These are phyloP conservation scores for Chlamydomonas sp. DNA, from an alignment of 139 green algal genomes.

Conservation along the genomic window DNA sequence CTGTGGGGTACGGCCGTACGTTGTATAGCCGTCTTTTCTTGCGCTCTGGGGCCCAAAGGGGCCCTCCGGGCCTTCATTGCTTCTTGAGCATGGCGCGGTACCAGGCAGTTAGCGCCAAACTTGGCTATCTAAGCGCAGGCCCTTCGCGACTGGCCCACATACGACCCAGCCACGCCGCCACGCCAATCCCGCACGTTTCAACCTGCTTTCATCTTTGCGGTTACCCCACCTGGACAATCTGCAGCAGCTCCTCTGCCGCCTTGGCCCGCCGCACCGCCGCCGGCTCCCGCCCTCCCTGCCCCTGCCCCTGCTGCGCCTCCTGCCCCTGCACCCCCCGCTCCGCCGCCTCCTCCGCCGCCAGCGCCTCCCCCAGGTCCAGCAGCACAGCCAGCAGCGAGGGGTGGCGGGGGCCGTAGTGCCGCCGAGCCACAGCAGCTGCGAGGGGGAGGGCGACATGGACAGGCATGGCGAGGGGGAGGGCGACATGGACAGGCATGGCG, in stretches of 20 bases:
- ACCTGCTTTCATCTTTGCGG: too few species aligned
- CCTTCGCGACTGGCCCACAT: not conserved
- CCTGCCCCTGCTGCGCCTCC: not conserved
- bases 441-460: not conserved
- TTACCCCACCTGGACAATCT: constrained; percentile 7
- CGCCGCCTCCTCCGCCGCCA: not conserved
- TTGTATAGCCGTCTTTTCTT: not conserved
- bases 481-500: not conserved
- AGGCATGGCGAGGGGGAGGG: not conserved
- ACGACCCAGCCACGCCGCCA: not conserved
- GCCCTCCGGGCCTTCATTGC: not conserved
- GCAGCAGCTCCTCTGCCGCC: constrained; percentile 15
- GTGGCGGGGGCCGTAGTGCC: constrained; percentile 33
- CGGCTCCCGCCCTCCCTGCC: not conserved
- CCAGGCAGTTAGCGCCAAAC: not conserved
- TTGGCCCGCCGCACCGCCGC: not conserved
- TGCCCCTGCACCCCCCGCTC: not conserved
- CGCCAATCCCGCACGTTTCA: not conserved
- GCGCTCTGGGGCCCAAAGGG: not conserved
- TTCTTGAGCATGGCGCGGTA: not conserved
- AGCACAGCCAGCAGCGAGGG: constrained; percentile 37
- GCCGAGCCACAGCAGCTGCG: constrained; percentile 5
- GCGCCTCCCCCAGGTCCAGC: constrained; percentile 48
- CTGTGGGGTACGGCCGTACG: not conserved
- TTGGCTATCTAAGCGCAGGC: too few species aligned